These are phyloP conservation scores for Medicago ruthenica DNA, from an alignment of 306 rosid species.

Conservation along the genomic window DNA sequence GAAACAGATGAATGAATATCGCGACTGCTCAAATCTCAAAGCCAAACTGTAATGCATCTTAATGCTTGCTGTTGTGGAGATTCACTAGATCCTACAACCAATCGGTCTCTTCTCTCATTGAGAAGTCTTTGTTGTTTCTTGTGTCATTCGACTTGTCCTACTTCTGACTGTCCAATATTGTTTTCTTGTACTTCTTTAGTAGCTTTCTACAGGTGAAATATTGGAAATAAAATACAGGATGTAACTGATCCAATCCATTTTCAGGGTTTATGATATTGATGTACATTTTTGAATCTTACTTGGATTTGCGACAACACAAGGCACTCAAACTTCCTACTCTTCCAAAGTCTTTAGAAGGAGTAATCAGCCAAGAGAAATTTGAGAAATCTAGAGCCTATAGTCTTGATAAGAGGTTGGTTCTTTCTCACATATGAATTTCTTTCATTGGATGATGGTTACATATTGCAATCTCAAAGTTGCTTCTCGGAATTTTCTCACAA, in stretches of 20 bases:
- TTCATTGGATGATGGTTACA: constrained; percentile 29
- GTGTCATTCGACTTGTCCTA: background rate
- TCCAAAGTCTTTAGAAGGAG: constrained; percentile 89
- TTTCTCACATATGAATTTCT: constrained; percentile 27
- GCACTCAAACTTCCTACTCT: constrained; percentile 86
- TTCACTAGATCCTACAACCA: constrained; percentile 1
- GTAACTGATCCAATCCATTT: constrained; percentile 26
- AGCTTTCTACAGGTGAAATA: constrained; percentile 14
- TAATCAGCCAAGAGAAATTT: constrained; percentile 93
- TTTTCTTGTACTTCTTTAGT: constrained; percentile 8
- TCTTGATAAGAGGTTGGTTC: constrained; percentile 87
- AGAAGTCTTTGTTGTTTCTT: background rate
- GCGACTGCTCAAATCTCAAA: constrained; percentile 24
- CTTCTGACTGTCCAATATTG: constrained; percentile 13
- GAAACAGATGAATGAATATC: constrained; percentile 23
- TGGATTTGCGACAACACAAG: constrained; percentile 88
- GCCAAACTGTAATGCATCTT: background rate
- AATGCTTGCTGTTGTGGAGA: background rate
- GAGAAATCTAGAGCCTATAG: constrained; percentile 90
- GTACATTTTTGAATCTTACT: constrained; percentile 86
- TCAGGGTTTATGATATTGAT: constrained; percentile 90
- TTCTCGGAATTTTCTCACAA: background rate
- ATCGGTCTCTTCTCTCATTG: background rate
- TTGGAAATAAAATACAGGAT: constrained; percentile 11
- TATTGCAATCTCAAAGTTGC: constrained; percentile 11